Evolutionary conservation across 1,284 basidiomycete genomes (phyloP).

Genomic region (Paramarasmius palmivorus): DNA sequence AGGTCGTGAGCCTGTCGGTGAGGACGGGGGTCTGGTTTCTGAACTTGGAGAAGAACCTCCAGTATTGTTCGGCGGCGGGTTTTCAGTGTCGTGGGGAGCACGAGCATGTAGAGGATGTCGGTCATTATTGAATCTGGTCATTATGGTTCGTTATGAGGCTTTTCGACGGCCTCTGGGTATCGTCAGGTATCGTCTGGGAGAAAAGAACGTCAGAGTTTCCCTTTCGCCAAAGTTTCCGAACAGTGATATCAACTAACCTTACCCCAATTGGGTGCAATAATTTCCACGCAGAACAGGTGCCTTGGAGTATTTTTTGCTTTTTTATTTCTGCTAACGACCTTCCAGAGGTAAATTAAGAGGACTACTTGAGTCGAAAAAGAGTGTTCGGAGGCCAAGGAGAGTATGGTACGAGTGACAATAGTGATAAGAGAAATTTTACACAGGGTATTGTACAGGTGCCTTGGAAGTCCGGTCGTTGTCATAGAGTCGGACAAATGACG

Average conservation of each 20-base stretch:
- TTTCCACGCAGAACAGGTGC: not conserved
- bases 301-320: not conserved
- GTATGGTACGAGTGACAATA: no score
- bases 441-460: no score
- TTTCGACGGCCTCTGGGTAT: not conserved
- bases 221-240: not conserved
- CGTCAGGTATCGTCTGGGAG: not conserved
- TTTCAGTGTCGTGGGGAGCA: slow-evolving; percentile 10
- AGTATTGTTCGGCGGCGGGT: slow-evolving; percentile 6
- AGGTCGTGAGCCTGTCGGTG: slow-evolving; percentile 17
- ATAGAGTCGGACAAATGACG: no score
- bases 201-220: slow-evolving; percentile 3
- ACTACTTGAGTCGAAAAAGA: no score
- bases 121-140: slow-evolving; percentile 7
- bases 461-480: no score
- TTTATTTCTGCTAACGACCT: no score
- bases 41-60: slow-evolving; percentile 16
- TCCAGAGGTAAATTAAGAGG: no score
- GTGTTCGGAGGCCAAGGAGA: no score
- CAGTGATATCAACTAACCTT: not conserved
- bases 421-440: no score
- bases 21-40: slow-evolving; percentile 14
- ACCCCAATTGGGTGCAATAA: not conserved
- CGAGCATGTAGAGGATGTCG: slow-evolving; percentile 6
- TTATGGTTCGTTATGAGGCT: slow-evolving; percentile 2